Base-by-base conservation (phyloP, 441 rosid genomes). In the Erodium chrysanthum region DNA sequence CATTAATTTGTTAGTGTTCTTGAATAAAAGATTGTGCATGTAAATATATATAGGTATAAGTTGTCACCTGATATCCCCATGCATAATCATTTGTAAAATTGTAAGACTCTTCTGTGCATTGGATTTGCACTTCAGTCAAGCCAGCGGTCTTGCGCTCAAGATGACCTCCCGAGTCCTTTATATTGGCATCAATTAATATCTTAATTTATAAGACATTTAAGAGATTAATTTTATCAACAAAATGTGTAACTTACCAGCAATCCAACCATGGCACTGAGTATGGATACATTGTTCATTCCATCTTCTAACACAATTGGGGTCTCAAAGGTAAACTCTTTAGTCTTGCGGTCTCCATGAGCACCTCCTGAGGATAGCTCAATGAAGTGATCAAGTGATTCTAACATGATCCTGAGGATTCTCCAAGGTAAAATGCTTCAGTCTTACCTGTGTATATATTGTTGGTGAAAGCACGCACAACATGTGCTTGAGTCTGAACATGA, bases 241-340 rank as follows among this genome's bases (percentile, higher is more conserved):
- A 54, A 21, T 9, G 25, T 8, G 33, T 60, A 3, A 64, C 3
- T 71, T 83, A 88, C 93, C 77, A 85, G 93, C 70, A 88, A 66
- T 69, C 93, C 93, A 76, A 83, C 93, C 87, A 85, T 79, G 21
- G 76, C 85, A 22, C 90, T 83, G 7, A 88, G 88, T 29, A 85
- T 78, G 15, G 93, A 83, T 31, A 85, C 77, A 75, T 80, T 83
- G 77, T 82, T 88, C 50, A 73, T 66, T 67, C 83, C 84, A 70
- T 78, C 73, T 4, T 1, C 46, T 56, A 88, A 68, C 18, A 2
- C 60, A 52, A 85, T 73, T 14, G 85, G 82, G 61, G 62, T 65
- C 18, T 84, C 84, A 72, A 83, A 25, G 10, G 66, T 79, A 69
- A 83, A 85, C 37, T 59, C 77, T 64, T 83, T 83, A 20, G 71